These are phyloP conservation scores for Pholiota microspora DNA, from an alignment of 768 basidiomycete genomes.

Conservation along the genomic window DNA sequence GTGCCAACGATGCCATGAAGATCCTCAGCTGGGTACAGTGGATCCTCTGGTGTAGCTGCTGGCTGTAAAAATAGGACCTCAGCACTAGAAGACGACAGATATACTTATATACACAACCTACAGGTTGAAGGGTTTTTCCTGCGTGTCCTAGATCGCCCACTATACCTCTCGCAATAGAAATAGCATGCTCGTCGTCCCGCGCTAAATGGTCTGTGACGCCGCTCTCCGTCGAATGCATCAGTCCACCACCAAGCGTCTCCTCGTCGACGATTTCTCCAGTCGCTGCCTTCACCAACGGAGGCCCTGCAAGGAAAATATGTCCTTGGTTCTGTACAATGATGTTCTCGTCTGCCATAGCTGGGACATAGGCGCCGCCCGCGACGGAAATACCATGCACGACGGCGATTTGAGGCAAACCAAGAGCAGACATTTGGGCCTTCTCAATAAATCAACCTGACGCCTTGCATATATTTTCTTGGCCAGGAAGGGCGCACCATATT, in stretches of 20 bases:
- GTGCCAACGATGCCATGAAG: slow-evolving; percentile 91
- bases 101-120: slow-evolving; percentile 30
- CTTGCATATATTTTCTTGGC: too few relatives aligned
- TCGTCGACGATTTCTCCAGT: slow-evolving; percentile 93
- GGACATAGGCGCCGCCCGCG: slow-evolving; percentile 93
- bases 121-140: slow-evolving; percentile 46
- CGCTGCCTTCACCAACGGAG: slow-evolving; percentile 92
- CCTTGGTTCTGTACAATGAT: slow-evolving; percentile 90
- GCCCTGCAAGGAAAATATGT: slow-evolving; percentile 91
- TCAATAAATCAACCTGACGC: neutral
- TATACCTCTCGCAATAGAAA: slow-evolving; percentile 73
- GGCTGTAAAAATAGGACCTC: slow-evolving; percentile 39
- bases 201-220: slow-evolving; percentile 91
- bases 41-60: slow-evolving; percentile 57
- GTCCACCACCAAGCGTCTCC: slow-evolving; percentile 86
- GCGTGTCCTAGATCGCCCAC: slow-evolving; percentile 76
- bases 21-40: slow-evolving; percentile 77
- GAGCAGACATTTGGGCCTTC: slow-evolving; percentile 89
- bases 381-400: slow-evolving; percentile 95
- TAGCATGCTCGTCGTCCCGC: slow-evolving; percentile 80
- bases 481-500: slow-evolving; percentile 73
- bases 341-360: slow-evolving; percentile 96
- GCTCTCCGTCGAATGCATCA: slow-evolving; percentile 90
- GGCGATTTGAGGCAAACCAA: slow-evolving; percentile 89
- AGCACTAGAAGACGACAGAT: neutral